Percentiles rank a stretch among this genome's conserved stretches.
phyloP scores from a whole-genome alignment of 805 yeast genomes.

The Saccharomycopsis vini region DNA sequence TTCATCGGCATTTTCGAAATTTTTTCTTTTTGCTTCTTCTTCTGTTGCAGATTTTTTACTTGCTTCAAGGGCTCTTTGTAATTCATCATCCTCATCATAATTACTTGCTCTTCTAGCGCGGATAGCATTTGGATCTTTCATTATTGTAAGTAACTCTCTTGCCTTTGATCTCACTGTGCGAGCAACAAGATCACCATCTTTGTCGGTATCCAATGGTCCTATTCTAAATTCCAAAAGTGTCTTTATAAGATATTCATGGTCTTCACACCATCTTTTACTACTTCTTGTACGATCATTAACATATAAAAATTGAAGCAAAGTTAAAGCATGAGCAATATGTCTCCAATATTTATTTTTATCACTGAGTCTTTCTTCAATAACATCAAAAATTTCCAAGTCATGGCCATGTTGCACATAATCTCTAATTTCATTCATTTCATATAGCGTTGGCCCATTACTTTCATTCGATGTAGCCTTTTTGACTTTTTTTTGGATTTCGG shows the following conservation, averaged over 20 bases:
- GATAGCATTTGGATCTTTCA: constrained; percentile 76
- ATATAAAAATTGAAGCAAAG: constrained; percentile 81
- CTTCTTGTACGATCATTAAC: constrained; percentile 81
- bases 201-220: constrained; percentile 63
- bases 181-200: constrained; percentile 80
- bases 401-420: constrained; percentile 59
- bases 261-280: constrained; percentile 87
- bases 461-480: constrained; percentile 91
- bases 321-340: constrained; percentile 85
- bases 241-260: constrained; percentile 78
- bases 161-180: constrained; percentile 93
- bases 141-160: constrained; percentile 70
- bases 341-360: constrained; percentile 98
- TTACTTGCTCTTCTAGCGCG: constrained; percentile 29
- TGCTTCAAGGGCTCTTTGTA: constrained; percentile 72
- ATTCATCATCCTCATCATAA: constrained; percentile 59
- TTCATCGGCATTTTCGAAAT: constrained; percentile 39
- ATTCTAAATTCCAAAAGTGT: constrained; percentile 85
- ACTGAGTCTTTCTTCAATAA: constrained; percentile 82
- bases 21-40: constrained; percentile 53
- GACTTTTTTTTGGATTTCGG: constrained; percentile 76
- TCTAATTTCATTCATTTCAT: constrained; percentile 78
- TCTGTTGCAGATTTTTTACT: constrained; percentile 77
- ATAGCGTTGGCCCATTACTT: constrained; percentile 70
- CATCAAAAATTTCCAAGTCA: constrained; percentile 88